A percentile compares a stretch with the other conserved stretches of the same genome.
Conservation (phyloP, 768 basidiomycete genomes). For the Calvatia gigantea region DNA sequence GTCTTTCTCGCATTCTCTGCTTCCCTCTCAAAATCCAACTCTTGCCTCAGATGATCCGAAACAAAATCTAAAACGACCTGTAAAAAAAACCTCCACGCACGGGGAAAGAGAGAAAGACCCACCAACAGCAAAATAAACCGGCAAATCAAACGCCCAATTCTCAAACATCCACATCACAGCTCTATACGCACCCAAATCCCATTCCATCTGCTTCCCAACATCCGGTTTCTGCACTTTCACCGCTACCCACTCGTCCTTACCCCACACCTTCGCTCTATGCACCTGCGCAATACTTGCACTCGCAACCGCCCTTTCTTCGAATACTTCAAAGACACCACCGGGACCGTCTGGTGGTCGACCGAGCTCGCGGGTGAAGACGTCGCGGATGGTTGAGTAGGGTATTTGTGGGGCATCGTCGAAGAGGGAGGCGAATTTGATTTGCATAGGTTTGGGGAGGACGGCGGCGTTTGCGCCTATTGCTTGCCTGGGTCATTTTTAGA, state of each 20-base stretch:
- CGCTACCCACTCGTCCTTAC: constrained; percentile 66
- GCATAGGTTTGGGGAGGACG: constrained; percentile 78
- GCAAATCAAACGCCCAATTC: constrained; percentile 80
- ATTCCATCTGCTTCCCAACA: constrained; percentile 82
- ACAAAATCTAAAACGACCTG: constrained; percentile 73
- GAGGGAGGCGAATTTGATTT: constrained; percentile 74
- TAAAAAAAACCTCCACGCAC: no score
- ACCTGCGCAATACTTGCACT: constrained; percentile 94
- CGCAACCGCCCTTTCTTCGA: constrained; percentile 74
- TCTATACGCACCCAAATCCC: constrained; percentile 73
- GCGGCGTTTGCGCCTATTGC: constrained; percentile 84
- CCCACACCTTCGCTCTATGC: constrained; percentile 65
- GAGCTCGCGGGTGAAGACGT: constrained; percentile 69
- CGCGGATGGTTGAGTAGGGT: constrained; percentile 61
- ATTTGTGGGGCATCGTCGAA: constrained; percentile 91
- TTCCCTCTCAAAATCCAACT: constrained; percentile 81
- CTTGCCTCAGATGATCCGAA: constrained; percentile 75
- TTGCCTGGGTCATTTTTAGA: constrained; percentile 41
- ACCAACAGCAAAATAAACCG: constrained; percentile 79
- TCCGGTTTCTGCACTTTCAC: constrained; percentile 94
- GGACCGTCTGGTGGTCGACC: constrained; percentile 63
- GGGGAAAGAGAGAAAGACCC: constrained; percentile 21
- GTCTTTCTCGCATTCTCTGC: constrained; percentile 74
- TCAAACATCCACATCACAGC: constrained; percentile 78
- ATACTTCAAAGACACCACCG: constrained; percentile 72